phyloP scores from a whole-genome alignment of 2,329 filamentous ascomycete genomes.

The Scedosporium aurantiacum region DNA sequence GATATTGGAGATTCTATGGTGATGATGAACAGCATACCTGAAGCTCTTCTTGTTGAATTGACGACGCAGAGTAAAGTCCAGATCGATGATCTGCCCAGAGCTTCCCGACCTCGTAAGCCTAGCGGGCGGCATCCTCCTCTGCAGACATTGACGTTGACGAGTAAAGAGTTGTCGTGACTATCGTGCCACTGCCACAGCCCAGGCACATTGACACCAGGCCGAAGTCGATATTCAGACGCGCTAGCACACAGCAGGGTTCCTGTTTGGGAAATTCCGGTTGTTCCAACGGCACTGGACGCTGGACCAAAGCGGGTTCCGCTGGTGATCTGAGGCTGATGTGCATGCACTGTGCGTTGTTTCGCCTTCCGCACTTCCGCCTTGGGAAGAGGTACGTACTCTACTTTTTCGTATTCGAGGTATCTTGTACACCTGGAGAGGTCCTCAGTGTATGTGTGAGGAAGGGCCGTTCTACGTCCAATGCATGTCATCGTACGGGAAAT shows the following conservation, averaged over 20 bases:
- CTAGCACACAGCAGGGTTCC: background rate
- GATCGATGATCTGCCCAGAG: constrained; percentile 30
- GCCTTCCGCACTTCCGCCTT: no score
- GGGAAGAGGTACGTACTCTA: background rate
- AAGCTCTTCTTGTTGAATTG: constrained; percentile 68
- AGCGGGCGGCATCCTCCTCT: background rate
- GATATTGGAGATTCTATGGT: background rate
- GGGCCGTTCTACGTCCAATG: background rate
- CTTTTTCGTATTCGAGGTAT: no score
- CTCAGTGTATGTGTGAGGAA: no score
- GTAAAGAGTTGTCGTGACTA: background rate
- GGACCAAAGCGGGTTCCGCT: no score
- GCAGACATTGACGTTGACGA: background rate
- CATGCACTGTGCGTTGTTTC: no score
- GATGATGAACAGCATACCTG: constrained; percentile 36
- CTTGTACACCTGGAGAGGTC: no score
- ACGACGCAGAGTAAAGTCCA: constrained; percentile 62
- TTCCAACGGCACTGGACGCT: background rate
- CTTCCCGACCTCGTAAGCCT: constrained; percentile 1
- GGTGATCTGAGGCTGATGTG: no score
- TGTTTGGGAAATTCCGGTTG: background rate
- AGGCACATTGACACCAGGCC: background rate
- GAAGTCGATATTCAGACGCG: background rate
- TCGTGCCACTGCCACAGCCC: background rate
- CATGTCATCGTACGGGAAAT: background rate